phyloP scores from a whole-genome alignment of 192 early-diverging fungal genomes.

The Linnemannia hyalina region DNA sequence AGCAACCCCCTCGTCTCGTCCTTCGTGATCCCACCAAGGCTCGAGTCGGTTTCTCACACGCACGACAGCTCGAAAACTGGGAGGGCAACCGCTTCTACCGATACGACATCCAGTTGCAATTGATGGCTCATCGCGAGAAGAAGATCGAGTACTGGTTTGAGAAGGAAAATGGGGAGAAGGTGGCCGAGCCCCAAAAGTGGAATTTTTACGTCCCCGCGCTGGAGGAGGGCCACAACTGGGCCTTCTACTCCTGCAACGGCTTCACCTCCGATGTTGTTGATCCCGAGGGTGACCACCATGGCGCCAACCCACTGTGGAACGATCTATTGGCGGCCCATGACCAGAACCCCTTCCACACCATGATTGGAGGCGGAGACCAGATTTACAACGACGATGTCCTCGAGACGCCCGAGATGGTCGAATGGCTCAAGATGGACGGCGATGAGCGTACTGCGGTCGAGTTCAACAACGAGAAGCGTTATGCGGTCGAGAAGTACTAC shows the following conservation, averaged over 20 bases:
- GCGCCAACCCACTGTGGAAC: conserved; percentile 70
- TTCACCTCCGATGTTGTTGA: conserved; percentile 69
- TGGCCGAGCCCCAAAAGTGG: conserved; percentile 46
- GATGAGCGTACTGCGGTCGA: conserved; percentile 60
- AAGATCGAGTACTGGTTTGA: conserved; percentile 54
- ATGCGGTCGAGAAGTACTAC: conserved; percentile 73
- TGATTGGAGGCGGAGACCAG: conserved; percentile 83
- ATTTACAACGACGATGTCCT: conserved; percentile 71
- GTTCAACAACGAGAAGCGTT: conserved; percentile 71
- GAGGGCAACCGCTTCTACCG: conserved; percentile 49
- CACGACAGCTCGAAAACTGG: conserved; percentile 39
- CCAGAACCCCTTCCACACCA: conserved; percentile 72
- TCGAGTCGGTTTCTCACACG: conserved; percentile 25
- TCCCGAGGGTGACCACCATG: conserved; percentile 49
- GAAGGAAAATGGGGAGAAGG: conserved; percentile 29
- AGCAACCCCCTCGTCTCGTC: conserved; percentile 31
- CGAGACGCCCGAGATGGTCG: conserved; percentile 41
- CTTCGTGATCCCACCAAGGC: conserved; percentile 42
- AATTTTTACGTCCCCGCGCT: conserved; percentile 59
- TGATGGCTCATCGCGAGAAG: conserved; percentile 46
- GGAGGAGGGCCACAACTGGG: conserved; percentile 70
- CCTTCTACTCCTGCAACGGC: conserved; percentile 82
- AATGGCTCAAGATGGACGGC: conserved; percentile 51
- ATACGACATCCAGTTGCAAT: conserved; percentile 36
- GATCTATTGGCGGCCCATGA: conserved; percentile 73